These are phyloP conservation scores for Mycocentrospora acerina DNA, from an alignment of 2,329 filamentous ascomycete genomes.

Conservation along the genomic window DNA sequence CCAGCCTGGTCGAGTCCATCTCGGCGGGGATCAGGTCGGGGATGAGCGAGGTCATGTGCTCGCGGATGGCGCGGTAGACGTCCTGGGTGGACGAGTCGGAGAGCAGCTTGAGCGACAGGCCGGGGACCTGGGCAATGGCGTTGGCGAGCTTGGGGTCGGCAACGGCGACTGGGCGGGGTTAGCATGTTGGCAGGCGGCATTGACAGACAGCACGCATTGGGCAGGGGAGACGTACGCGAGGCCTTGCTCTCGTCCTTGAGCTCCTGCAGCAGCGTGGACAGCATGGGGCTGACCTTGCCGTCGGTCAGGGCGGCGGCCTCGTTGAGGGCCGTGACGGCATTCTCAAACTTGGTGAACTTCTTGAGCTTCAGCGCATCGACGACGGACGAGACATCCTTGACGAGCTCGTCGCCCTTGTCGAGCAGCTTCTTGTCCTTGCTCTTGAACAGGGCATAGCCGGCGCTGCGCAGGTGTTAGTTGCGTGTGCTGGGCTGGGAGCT, in stretches of 20 bases:
- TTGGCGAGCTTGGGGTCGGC: slow-evolving; percentile 89
- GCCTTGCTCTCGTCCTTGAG: slow-evolving; percentile 98
- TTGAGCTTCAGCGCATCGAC: slow-evolving; percentile 93
- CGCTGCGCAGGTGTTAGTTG: slow-evolving; percentile 57
- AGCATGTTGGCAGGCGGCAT: slow-evolving; percentile 23
- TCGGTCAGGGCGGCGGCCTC: slow-evolving; percentile 78
- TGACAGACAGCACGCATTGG: no score
- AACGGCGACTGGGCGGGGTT: slow-evolving; percentile 64
- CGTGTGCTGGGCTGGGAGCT: slow-evolving; percentile 4
- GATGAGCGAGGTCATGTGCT: slow-evolving; percentile 86
- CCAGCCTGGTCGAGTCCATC: slow-evolving; percentile 90
- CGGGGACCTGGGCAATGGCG: slow-evolving; percentile 88
- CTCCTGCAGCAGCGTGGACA: slow-evolving; percentile 77
- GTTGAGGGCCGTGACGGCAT: slow-evolving; percentile 83
- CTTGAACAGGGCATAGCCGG: slow-evolving; percentile 98
- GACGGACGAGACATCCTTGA: slow-evolving; percentile 78
- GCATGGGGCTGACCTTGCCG: slow-evolving; percentile 89
- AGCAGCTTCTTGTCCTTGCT: slow-evolving; percentile 98
- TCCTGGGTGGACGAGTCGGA: slow-evolving; percentile 82
- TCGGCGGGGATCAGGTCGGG: slow-evolving; percentile 83
- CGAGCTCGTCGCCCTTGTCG: slow-evolving; percentile 76
- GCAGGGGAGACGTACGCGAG: slow-evolving; percentile 54
- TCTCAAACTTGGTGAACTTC: slow-evolving; percentile 96
- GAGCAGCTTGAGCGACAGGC: slow-evolving; percentile 80
- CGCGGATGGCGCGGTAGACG: slow-evolving; percentile 90